Evolutionary conservation across 345 rosid genomes (phyloP), one percentile per base, ranked within the genome.

Genomic region (Aquilaria sinensis): DNA sequence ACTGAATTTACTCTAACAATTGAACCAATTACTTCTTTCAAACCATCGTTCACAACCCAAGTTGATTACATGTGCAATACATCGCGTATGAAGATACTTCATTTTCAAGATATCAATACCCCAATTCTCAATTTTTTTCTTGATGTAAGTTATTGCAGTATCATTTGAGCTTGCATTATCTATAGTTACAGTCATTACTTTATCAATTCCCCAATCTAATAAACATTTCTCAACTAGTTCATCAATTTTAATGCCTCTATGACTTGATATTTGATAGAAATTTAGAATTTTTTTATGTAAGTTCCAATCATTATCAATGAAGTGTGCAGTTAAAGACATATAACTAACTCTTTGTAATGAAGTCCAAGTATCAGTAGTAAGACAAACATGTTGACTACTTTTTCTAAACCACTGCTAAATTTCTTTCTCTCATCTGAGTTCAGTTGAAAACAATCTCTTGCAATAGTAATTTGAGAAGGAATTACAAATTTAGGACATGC

Each of bases 101-200:
- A 65, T 54, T 10, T 12, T 12, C 0, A 70, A 59, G 12, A 47
- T 12, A 23, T 12, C 37, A 4, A 29, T 29, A 6, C 48, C 33
- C 51, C 31, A 2, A 2, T 3, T 8, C 2, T 12, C 10, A 13
- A 37, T 12, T 14, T 33, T 51, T 2, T 13, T 30, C 12, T 54
- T 64, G 47, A 70, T 33, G 7, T 46, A 46, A 6, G 4, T 1
- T 10, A 58, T 31, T 0, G 60, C 59, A 3, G 2, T 12, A 52
- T 52, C 64, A 63, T 70, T 52, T 0, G 56, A 13, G 32, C 50
- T 47, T 3, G 60, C 53, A 51, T 64, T 51, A 11, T 58, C 68
- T 31, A 51, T 45, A 0, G 16, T 23, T 23, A 23, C 23, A 63
- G 0, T 57, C 2, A 52, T 15, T 0, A 70, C 34, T 0, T 46